phyloP scores from a whole-genome alignment of 192 early-diverging fungal genomes.

The Globomyces pollinis-pini region DNA sequence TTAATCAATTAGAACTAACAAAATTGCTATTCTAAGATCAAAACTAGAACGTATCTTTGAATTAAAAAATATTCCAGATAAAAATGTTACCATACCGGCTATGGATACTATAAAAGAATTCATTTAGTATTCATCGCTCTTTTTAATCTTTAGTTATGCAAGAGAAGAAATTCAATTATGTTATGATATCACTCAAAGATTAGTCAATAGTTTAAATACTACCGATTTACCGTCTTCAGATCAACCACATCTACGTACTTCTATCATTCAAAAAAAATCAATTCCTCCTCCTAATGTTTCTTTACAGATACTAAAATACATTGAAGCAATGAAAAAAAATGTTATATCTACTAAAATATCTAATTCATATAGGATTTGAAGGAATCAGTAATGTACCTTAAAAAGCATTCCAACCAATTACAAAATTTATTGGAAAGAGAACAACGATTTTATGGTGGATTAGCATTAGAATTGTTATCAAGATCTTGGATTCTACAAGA shows the following conservation, averaged over 20 bases:
- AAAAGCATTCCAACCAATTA: too few species aligned
- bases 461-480: slow-evolving; percentile 1
- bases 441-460: not conserved
- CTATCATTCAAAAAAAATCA: not conserved
- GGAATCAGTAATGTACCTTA: not conserved
- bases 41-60: too few species aligned
- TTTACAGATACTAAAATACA: not conserved
- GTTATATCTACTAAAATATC: not conserved
- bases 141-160: slow-evolving; percentile 7
- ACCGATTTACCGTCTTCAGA: not conserved
- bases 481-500: slow-evolving; percentile 1
- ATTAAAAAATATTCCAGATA: too few species aligned
- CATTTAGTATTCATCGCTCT: not conserved
- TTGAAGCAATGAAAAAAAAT: slow-evolving; percentile 1
- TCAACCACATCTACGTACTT: not conserved
- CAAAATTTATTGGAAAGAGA: not conserved
- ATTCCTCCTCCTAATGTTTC: not conserved
- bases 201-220: not conserved
- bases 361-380: not conserved
- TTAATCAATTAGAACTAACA: too few species aligned
- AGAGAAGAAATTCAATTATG: slow-evolving; percentile 3
- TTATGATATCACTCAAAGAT: not conserved
- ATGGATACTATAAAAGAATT: slow-evolving; percentile 5
- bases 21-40: too few species aligned
- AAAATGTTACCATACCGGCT: too few species aligned